A percentile compares a stretch with the other conserved stretches of the same genome.
phyloP scores from a whole-genome alignment of 805 yeast genomes.

The Monosporozyma solicola region DNA sequence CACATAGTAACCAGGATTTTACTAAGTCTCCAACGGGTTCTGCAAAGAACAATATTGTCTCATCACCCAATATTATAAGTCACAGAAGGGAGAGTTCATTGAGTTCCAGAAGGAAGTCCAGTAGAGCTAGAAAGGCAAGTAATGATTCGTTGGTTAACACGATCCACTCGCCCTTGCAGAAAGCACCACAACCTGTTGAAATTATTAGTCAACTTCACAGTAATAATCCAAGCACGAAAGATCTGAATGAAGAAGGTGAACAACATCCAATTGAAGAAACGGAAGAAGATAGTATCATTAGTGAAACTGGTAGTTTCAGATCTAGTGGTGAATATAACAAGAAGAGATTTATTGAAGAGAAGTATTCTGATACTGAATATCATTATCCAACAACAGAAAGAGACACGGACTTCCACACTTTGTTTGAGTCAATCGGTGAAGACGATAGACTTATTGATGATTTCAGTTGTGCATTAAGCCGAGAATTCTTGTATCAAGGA shows the following conservation, averaged over 20 bases:
- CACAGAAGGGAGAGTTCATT: conserved; percentile 23
- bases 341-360: conserved; percentile 48
- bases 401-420: conserved; percentile 66
- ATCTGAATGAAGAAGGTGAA: background rate
- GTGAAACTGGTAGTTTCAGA: conserved; percentile 1
- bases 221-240: background rate
- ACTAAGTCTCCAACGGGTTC: background rate
- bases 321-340: conserved; percentile 18
- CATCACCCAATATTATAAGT: conserved; percentile 24
- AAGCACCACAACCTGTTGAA: conserved; percentile 19
- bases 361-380: conserved; percentile 47
- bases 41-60: background rate
- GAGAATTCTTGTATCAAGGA: conserved; percentile 85
- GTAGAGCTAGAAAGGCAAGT: conserved; percentile 7
- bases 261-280: background rate
- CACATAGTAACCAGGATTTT: background rate
- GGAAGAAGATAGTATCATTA: background rate
- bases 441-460: conserved; percentile 76
- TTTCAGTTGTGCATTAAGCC: conserved; percentile 75
- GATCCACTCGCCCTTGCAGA: conserved; percentile 11
- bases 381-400: conserved; percentile 57
- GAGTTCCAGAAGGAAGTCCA: conserved; percentile 2
- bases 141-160: conserved; percentile 1
- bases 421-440: conserved; percentile 59
- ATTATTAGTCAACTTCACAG: conserved; percentile 2